phyloP scores from a whole-genome alignment of 2,329 filamentous ascomycete genomes.

The Diaporthe citriasiana region DNA sequence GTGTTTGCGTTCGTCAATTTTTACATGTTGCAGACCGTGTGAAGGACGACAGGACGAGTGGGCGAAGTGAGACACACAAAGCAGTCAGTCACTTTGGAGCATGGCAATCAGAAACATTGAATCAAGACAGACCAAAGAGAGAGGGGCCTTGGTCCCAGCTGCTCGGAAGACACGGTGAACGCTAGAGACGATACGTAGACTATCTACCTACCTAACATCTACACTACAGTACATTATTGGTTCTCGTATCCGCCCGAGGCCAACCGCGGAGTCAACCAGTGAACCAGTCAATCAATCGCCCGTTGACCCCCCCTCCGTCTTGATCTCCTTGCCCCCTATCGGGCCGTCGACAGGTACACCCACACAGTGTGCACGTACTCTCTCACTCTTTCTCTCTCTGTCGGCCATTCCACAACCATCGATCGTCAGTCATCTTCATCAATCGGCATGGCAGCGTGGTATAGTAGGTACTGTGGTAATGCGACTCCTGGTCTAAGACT shows the following conservation, averaged over 20 bases:
- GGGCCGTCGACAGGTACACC: constrained; percentile 7
- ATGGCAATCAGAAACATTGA: no score
- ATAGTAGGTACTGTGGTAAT: no score
- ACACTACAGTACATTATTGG: not conserved
- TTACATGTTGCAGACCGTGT: not conserved
- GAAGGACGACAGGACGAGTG: not conserved
- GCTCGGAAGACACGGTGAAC: not conserved
- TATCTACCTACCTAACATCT: no score
- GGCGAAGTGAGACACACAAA: not conserved
- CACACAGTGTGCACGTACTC: not conserved
- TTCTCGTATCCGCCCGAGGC: constrained; percentile 22
- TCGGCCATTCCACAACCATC: not conserved
- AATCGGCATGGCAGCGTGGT: not conserved
- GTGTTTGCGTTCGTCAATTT: not conserved
- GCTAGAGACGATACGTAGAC: not conserved
- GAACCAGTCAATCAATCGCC: not conserved
- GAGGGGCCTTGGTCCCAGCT: not conserved
- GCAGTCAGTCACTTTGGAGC: no score
- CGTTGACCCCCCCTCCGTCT: not conserved
- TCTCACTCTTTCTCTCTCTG: not conserved
- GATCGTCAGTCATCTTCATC: not conserved
- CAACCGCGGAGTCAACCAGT: not conserved
- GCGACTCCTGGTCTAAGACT: not conserved
- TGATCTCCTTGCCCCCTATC: constrained; percentile 9
- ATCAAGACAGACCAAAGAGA: not conserved